These are phyloP conservation scores for Orbilia quercus DNA, from an alignment of 2,329 filamentous ascomycete species.

Conservation along the genomic window DNA sequence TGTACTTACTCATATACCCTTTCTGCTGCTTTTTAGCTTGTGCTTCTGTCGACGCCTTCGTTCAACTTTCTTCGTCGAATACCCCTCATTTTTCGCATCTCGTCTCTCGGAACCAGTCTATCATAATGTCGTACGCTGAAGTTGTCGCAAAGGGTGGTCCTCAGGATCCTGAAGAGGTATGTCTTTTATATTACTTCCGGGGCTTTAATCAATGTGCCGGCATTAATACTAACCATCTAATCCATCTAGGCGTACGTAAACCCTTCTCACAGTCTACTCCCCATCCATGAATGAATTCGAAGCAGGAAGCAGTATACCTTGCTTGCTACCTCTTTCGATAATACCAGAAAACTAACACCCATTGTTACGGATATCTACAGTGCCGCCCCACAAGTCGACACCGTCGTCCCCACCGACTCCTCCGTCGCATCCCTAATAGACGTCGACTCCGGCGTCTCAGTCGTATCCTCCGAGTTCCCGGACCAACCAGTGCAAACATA, in stretches of 20 bases:
- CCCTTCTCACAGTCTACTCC: too few relatives aligned
- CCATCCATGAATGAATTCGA: too few relatives aligned
- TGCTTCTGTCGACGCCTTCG: background rate
- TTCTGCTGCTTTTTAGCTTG: background rate
- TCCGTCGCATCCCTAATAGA: constrained; percentile 52
- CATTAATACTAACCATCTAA: constrained; percentile 6
- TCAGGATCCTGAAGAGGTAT: constrained; percentile 51
- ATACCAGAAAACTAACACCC: constrained; percentile 3
- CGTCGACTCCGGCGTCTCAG: constrained; percentile 48
- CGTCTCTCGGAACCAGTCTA: background rate
- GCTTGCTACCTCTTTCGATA: too few relatives aligned
- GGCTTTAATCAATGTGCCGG: background rate
- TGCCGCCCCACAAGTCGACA: constrained; percentile 39
- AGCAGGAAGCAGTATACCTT: too few relatives aligned
- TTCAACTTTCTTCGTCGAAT: background rate
- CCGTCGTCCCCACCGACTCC: constrained; percentile 42
- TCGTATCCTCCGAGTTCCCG: constrained; percentile 45
- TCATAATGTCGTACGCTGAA: constrained; percentile 42
- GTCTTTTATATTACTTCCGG: constrained; percentile 3
- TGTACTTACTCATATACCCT: background rate
- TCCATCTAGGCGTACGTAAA: constrained; percentile 32
- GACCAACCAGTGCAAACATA: constrained; percentile 46
- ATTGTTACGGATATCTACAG: constrained; percentile 3
- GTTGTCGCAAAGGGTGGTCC: constrained; percentile 47
- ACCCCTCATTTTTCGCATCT: constrained; percentile 29